phyloP scores from a whole-genome alignment of 2,329 filamentous ascomycete species.

The Fusarium devonianum region DNA sequence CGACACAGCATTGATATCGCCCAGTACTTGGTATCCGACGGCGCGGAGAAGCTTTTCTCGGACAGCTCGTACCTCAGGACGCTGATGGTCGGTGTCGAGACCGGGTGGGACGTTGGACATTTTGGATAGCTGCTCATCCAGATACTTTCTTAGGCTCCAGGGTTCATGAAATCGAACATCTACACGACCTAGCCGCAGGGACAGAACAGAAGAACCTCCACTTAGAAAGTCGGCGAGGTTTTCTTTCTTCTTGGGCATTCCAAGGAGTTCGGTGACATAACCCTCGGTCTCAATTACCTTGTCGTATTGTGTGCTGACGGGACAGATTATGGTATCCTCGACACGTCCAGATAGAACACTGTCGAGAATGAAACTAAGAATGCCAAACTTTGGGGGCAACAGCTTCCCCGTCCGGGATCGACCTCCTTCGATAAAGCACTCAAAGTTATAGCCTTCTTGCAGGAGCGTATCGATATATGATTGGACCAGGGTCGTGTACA shows the following conservation, averaged over 20 bases:
- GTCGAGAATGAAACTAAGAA: slow-evolving; percentile 89
- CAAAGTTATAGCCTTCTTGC: slow-evolving; percentile 90
- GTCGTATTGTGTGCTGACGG: slow-evolving; percentile 97
- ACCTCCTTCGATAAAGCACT: slow-evolving; percentile 97
- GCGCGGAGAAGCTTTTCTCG: slow-evolving; percentile 81
- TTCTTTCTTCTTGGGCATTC: slow-evolving; percentile 94
- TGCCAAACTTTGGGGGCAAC: slow-evolving; percentile 92
- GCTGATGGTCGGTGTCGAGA: slow-evolving; percentile 55
- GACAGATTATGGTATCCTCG: slow-evolving; percentile 90
- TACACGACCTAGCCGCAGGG: slow-evolving; percentile 86
- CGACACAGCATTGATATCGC: slow-evolving; percentile 93
- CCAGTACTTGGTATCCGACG: slow-evolving; percentile 88
- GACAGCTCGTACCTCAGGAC: slow-evolving; percentile 59
- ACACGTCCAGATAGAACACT: slow-evolving; percentile 88
- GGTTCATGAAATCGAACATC: slow-evolving; percentile 97
- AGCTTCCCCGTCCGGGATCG: slow-evolving; percentile 93
- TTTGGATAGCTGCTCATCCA: slow-evolving; percentile 74
- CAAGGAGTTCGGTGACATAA: slow-evolving; percentile 92
- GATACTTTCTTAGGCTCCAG: slow-evolving; percentile 86
- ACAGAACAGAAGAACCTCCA: slow-evolving; percentile 83
- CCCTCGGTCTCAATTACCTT: slow-evolving; percentile 98
- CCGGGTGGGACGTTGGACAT: slow-evolving; percentile 54
- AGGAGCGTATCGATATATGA: slow-evolving; percentile 93
- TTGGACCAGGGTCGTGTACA: slow-evolving; percentile 94
- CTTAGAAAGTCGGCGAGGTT: slow-evolving; percentile 90